Conservation (phyloP, 768 basidiomycete genomes). For the Trametes meyenii region DNA sequence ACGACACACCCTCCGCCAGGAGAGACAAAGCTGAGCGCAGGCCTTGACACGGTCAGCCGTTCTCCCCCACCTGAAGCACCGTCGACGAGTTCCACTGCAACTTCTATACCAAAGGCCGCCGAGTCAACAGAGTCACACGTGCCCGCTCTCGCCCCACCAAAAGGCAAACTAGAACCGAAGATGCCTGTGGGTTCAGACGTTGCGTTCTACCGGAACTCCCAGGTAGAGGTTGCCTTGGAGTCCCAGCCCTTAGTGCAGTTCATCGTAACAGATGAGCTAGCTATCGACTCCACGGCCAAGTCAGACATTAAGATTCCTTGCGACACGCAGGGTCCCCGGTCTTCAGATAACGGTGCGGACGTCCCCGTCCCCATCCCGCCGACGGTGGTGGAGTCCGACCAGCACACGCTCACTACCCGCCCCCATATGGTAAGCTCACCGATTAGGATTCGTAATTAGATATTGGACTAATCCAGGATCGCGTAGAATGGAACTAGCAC, state of each 20-base stretch:
- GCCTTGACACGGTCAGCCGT: conserved; percentile 60
- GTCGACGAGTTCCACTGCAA: conserved; percentile 27
- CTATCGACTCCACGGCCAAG: conserved; percentile 32
- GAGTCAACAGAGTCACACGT: neutral
- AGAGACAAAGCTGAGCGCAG: conserved; percentile 14
- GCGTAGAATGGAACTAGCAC: conserved; percentile 12
- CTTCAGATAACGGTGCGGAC: neutral
- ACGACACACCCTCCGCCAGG: conserved; percentile 22
- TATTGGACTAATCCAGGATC: neutral
- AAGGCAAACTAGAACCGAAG: conserved; percentile 62
- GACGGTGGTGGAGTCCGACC: neutral
- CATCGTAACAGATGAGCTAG: conserved; percentile 79
- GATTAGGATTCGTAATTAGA: neutral
- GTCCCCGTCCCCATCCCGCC: neutral
- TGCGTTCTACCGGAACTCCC: conserved; percentile 71
- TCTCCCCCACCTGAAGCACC: conserved; percentile 65
- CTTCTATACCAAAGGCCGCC: neutral
- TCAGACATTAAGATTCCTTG: neutral
- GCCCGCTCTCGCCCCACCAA: conserved; percentile 39
- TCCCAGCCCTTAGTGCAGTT: conserved; percentile 63
- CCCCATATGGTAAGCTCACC: neutral
- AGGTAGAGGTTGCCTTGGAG: conserved; percentile 53
- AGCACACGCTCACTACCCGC: neutral
- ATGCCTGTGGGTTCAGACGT: conserved; percentile 74
- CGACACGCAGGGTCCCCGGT: neutral